Evolutionary conservation across 2,329 filamentous ascomycete genomes (phyloP).

Genomic region (Epichloe sylvatica): DNA sequence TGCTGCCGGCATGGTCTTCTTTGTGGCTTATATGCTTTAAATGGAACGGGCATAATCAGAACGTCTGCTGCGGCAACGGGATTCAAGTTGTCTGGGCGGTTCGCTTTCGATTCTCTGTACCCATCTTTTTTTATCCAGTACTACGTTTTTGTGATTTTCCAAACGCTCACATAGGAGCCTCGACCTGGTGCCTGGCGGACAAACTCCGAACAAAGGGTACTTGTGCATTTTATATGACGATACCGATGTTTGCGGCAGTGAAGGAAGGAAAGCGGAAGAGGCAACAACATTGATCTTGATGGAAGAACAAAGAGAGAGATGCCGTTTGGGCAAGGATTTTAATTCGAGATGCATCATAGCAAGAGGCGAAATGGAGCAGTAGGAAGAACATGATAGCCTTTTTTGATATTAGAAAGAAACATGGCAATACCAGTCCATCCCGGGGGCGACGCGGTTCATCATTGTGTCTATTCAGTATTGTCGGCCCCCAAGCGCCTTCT

Average conservation of each 20-base stretch:
- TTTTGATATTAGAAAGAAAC: conserved; percentile 12
- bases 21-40: conserved; percentile 39
- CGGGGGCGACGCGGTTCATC: background rate
- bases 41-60: background rate
- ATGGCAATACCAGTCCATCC: background rate
- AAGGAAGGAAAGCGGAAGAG: conserved; percentile 1
- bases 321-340: conserved; percentile 12
- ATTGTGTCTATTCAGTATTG: background rate
- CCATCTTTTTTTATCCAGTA: conserved; percentile 18
- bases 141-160: conserved; percentile 12
- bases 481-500: too few species aligned
- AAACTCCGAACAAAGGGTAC: conserved; percentile 10
- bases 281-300: conserved; percentile 10
- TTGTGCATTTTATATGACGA: conserved; percentile 8
- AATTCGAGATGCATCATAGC: conserved; percentile 18
- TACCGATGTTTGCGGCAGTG: background rate
- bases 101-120: conserved; percentile 19
- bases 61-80: background rate
- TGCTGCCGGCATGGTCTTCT: conserved; percentile 35
- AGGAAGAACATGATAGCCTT: conserved; percentile 12
- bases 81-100: conserved; percentile 6
- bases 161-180: conserved; percentile 2
- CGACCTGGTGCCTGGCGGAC: conserved; percentile 7
- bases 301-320: conserved; percentile 2
- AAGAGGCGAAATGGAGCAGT: conserved; percentile 22